These are phyloP conservation scores for Arthrinium phaeospermum DNA, from an alignment of 2,329 filamentous ascomycete species.

Conservation along the genomic window DNA sequence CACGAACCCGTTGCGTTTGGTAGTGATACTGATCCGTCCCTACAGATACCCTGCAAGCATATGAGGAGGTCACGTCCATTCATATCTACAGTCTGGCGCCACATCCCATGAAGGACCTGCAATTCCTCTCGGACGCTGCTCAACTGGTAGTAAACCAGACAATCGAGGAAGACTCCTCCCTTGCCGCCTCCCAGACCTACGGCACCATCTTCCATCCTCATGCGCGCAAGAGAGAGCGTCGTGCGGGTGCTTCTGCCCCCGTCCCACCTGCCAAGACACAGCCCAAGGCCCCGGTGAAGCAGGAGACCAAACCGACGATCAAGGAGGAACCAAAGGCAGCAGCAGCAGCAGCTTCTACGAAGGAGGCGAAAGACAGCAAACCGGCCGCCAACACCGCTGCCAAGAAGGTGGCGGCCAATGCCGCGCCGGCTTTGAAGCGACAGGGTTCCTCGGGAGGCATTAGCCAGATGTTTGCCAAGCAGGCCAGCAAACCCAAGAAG, in stretches of 20 bases:
- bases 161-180: constrained; percentile 59
- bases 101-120: constrained; percentile 71
- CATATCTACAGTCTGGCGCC: constrained; percentile 88
- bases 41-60: constrained; percentile 69
- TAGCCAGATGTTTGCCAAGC: constrained; percentile 42
- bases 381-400: constrained; percentile 40
- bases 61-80: constrained; percentile 76
- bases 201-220: constrained; percentile 78
- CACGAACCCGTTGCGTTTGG: too few relatives aligned
- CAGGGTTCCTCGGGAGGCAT: constrained; percentile 39
- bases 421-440: constrained; percentile 55
- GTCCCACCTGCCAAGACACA: constrained; percentile 34
- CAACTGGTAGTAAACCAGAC: constrained; percentile 65
- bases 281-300: constrained; percentile 35
- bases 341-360: constrained; percentile 31
- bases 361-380: constrained; percentile 31
- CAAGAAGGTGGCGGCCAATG: constrained; percentile 42
- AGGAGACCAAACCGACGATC: constrained; percentile 43
- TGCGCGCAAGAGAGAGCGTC: constrained; percentile 59
- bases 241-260: constrained; percentile 35
- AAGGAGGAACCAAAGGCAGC: constrained; percentile 44
- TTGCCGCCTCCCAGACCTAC: constrained; percentile 65
- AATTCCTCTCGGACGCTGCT: constrained; percentile 72
- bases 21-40: neutral
- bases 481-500: constrained; percentile 40